Evolutionary conservation across 2,329 filamentous ascomycete species (phyloP).

Genomic region (Penicillium sclerotiorum): DNA sequence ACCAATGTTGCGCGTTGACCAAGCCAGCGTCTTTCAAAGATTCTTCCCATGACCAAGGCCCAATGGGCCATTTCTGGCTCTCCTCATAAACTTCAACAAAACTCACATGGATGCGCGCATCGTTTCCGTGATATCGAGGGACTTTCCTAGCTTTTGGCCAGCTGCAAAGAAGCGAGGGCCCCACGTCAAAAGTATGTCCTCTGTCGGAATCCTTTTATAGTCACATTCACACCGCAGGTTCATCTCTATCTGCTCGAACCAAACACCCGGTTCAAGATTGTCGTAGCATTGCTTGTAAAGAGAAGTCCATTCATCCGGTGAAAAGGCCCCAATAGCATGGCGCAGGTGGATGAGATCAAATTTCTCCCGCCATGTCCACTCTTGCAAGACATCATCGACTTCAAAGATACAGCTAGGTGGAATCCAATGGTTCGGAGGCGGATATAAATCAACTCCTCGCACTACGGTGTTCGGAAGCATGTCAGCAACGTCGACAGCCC

Average conservation of each 20-base stretch:
- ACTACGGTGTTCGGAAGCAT: background rate
- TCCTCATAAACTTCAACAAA: slow-evolving; percentile 2
- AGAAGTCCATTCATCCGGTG: background rate
- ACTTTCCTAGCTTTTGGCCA: background rate
- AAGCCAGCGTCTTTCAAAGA: slow-evolving; percentile 1
- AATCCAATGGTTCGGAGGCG: background rate
- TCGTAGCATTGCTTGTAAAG: slow-evolving; percentile 1
- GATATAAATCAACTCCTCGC: slow-evolving; percentile 1
- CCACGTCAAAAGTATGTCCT: background rate
- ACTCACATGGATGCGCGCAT: slow-evolving; percentile 1
- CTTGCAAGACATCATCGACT: slow-evolving; percentile 3
- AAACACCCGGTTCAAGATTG: background rate
- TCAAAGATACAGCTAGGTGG: slow-evolving; percentile 1
- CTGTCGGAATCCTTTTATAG: slow-evolving; percentile 1
- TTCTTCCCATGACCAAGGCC: slow-evolving; percentile 1
- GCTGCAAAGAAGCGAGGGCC: background rate
- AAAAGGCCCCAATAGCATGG: background rate
- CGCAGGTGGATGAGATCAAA: slow-evolving; percentile 5
- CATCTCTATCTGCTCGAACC: slow-evolving; percentile 5
- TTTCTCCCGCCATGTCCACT: slow-evolving; percentile 1
- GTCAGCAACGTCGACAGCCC: slow-evolving; percentile 5
- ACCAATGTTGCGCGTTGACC: slow-evolving; percentile 1
- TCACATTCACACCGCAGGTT: background rate
- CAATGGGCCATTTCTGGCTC: slow-evolving; percentile 3
- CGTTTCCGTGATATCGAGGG: background rate